These are phyloP conservation scores for Pyrenophora tritici-repentis DNA, from an alignment of 2,329 filamentous ascomycete genomes.

Conservation along the genomic window DNA sequence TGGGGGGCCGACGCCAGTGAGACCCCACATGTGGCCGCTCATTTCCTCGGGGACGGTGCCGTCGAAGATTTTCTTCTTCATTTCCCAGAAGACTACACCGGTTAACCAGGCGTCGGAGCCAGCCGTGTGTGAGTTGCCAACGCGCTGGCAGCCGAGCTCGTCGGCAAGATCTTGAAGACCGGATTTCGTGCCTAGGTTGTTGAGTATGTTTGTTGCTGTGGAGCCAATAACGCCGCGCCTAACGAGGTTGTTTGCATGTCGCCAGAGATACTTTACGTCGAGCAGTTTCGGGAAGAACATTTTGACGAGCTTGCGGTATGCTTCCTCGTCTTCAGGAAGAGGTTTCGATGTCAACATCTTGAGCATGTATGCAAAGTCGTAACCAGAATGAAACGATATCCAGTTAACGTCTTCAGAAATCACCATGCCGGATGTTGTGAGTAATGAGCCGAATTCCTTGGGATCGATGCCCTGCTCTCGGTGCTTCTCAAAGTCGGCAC, in stretches of 20 bases:
- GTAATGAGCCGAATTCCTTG: constrained; percentile 81
- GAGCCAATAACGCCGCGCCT: constrained; percentile 52
- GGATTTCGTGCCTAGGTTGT: constrained; percentile 86
- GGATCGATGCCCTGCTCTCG: constrained; percentile 90
- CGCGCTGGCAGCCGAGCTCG: constrained; percentile 84
- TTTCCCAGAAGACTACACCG: constrained; percentile 91
- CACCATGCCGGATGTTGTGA: constrained; percentile 91
- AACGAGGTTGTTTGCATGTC: constrained; percentile 74
- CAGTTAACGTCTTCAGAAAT: constrained; percentile 87
- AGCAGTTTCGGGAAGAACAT: constrained; percentile 92
- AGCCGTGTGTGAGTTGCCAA: constrained; percentile 87
- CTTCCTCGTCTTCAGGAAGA: constrained; percentile 84
- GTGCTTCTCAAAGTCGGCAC: constrained; percentile 87
- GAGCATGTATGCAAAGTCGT: constrained; percentile 96
- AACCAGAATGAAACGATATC: constrained; percentile 97
- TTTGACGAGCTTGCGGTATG: constrained; percentile 87
- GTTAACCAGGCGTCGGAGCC: constrained; percentile 93
- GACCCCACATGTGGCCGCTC: constrained; percentile 91
- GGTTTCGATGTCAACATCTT: constrained; percentile 86
- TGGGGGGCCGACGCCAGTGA: constrained; percentile 65
- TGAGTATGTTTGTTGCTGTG: constrained; percentile 71
- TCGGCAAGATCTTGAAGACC: constrained; percentile 93
- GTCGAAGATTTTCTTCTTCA: constrained; percentile 86
- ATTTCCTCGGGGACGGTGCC: constrained; percentile 76
- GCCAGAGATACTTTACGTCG: constrained; percentile 97